Base-by-base conservation (phyloP, 495 filamentous ascomycete genomes). In the Parachaetomium inaequale region DNA sequence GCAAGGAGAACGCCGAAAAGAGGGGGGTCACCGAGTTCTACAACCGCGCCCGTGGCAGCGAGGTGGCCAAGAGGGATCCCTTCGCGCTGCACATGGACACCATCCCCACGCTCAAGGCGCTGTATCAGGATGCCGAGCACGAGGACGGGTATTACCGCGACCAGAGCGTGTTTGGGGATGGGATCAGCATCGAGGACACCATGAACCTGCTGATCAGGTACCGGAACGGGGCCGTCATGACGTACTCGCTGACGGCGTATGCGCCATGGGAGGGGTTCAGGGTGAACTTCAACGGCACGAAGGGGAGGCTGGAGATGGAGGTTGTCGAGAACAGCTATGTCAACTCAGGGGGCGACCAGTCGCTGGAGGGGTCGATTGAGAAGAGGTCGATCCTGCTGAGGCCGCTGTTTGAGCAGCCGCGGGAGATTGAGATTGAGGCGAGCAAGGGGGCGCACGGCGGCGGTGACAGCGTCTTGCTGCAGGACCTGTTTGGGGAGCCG, bases 171-270 rank as follows among this genome's bases (percentile, higher is more conserved):
- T 84, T 85, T 51, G 76, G 81, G 0, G 83, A 86, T 56, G 83
- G 82, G 6, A 83, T 86, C 56, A 83, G 74, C 62, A 84, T 84
- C 62, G 82, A 86, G 68, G 82, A 85, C 62, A 85, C 81, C 5
- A 84, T 85, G 82, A 81, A 79, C 40, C 68, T 85, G 55, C 71
- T 85, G 59, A 81, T 86, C 55, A 72, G 78, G 66, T 86, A 86
- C 62, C 74, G 75, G 12, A 79, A 76, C 58, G 79, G 79, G 2
- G 79, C 78, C 1, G 78, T 84, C 58, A 62, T 81, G 63, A 77
- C 78, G 32, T 81, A 79, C 59, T 77, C 74, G 54, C 55, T 79
- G 58, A 78, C 76, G 7, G 78, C 78, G 52, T 81, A 81, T 49
- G 75, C 78, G 54, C 78, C 78, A 26, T 80, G 76, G 76, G 78